phyloP scores from a whole-genome alignment of 2,329 filamentous ascomycete species.

The Sphaceloma murrayae region DNA sequence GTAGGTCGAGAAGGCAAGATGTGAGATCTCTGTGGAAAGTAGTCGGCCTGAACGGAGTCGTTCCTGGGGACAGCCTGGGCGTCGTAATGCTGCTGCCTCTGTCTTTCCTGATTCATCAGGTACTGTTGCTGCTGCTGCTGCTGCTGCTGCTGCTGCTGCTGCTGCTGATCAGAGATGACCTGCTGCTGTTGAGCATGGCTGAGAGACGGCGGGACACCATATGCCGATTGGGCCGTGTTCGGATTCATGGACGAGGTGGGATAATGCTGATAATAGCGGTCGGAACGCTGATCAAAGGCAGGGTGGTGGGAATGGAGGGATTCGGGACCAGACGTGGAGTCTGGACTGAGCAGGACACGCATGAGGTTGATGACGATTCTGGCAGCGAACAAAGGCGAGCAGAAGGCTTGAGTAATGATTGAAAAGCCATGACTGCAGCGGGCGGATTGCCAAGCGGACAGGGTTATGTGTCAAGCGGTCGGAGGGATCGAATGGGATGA shows the following conservation, averaged over 20 bases:
- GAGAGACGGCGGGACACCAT: slow-evolving; percentile 1
- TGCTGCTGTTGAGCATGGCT: slow-evolving; percentile 1
- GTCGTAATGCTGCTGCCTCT: slow-evolving; percentile 12
- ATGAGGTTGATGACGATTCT: slow-evolving; percentile 10
- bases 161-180: slow-evolving; percentile 12
- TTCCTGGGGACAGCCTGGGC: slow-evolving; percentile 3
- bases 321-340: slow-evolving; percentile 14
- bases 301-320: slow-evolving; percentile 1
- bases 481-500: slow-evolving; percentile 10
- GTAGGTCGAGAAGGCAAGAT: slow-evolving; percentile 11
- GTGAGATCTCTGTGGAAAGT: slow-evolving; percentile 11
- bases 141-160: not conserved
- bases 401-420: not conserved
- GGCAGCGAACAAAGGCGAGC: not conserved
- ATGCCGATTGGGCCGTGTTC: slow-evolving; percentile 9
- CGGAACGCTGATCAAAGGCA: slow-evolving; percentile 7
- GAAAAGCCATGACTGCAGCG: slow-evolving; percentile 7
- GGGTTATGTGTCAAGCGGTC: slow-evolving; percentile 15
- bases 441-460: slow-evolving; percentile 9
- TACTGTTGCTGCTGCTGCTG: slow-evolving; percentile 13
- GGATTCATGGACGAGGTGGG: slow-evolving; percentile 6
- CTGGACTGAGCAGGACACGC: slow-evolving; percentile 9
- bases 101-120: slow-evolving; percentile 6
- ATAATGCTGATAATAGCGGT: slow-evolving; percentile 1
- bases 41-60: slow-evolving; percentile 10